phyloP scores from a whole-genome alignment of 208 protist species.

The Crithidia bombi region DNA sequence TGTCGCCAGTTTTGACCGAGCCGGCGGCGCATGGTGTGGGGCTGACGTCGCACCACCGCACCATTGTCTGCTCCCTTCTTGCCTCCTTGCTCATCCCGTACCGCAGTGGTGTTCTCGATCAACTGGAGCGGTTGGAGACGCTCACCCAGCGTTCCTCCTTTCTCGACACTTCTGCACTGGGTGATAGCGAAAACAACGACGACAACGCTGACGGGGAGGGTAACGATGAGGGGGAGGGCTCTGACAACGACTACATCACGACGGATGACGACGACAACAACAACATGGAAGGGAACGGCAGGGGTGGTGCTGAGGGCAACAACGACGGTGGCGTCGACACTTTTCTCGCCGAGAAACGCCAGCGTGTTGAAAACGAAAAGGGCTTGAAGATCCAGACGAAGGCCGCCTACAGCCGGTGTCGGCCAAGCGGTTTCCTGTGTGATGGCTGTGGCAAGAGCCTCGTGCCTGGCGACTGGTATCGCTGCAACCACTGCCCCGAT shows the following conservation, averaged over 20 bases:
- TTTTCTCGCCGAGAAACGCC: constrained; percentile 24
- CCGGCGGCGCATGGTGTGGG: constrained; percentile 11
- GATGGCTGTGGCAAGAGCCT: constrained; percentile 61
- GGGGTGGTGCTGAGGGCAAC: background rate
- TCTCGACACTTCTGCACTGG: constrained; percentile 3
- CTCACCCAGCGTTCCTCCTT: constrained; percentile 22
- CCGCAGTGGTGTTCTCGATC: constrained; percentile 37
- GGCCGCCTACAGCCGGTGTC: constrained; percentile 31
- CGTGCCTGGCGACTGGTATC: constrained; percentile 72
- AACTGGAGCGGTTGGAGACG: constrained; percentile 37
- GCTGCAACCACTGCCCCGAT: constrained; percentile 81
- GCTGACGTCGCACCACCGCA: constrained; percentile 54
- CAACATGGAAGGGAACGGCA: constrained; percentile 10
- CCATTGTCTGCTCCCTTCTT: constrained; percentile 51
- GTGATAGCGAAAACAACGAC: constrained; percentile 30
- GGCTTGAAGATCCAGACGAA: constrained; percentile 48
- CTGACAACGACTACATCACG: constrained; percentile 37
- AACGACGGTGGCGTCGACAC: background rate
- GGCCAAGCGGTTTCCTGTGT: constrained; percentile 52
- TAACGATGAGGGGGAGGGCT: constrained; percentile 26
- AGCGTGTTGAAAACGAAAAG: constrained; percentile 34
- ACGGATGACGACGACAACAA: constrained; percentile 44
- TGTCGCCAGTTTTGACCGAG: constrained; percentile 12
- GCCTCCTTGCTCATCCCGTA: constrained; percentile 45
- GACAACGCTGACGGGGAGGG: constrained; percentile 33